These are phyloP conservation scores for Nadsonia fulvescens DNA, from an alignment of 805 yeast genomes.

Conservation along the genomic window DNA sequence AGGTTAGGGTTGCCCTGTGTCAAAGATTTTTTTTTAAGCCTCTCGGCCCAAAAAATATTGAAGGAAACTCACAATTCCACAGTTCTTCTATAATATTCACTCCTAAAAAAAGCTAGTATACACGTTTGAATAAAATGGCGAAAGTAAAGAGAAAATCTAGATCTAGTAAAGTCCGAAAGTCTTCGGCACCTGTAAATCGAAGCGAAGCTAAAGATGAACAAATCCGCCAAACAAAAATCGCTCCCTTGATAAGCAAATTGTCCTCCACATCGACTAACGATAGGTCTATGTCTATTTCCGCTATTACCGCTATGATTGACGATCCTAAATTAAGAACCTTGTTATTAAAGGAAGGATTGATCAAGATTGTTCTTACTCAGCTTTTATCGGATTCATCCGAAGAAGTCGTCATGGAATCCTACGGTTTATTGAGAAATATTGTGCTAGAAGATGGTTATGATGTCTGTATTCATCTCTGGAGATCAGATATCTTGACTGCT, in stretches of 20 bases:
- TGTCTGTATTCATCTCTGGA: conserved; percentile 53
- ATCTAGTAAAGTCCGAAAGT: conserved; percentile 22
- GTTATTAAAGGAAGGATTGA: conserved; percentile 53
- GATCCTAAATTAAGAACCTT: conserved; percentile 44
- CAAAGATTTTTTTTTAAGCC: no score
- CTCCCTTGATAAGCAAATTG: conserved; percentile 52
- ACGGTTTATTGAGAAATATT: conserved; percentile 64
- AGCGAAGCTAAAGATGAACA: conserved; percentile 26
- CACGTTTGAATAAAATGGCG: conserved; percentile 43
- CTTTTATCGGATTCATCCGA: conserved; percentile 48
- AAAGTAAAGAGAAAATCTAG: conserved; percentile 54
- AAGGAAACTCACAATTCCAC: no score
- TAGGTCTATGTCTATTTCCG: conserved; percentile 56
- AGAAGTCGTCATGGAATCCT: conserved; percentile 65
- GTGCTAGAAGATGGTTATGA: conserved; percentile 81
- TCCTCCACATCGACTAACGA: conserved; percentile 50
- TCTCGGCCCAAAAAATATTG: no score
- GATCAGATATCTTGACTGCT: conserved; percentile 56
- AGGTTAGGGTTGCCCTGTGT: no score
- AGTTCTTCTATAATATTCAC: no score
- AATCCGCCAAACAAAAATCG: conserved; percentile 35
- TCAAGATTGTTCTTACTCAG: conserved; percentile 44
- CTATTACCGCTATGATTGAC: conserved; percentile 54
- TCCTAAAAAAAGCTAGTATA: no score
- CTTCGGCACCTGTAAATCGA: conserved; percentile 19